Conservation (phyloP, 2,329 filamentous ascomycete genomes). For the Fusarium abutilonis region DNA sequence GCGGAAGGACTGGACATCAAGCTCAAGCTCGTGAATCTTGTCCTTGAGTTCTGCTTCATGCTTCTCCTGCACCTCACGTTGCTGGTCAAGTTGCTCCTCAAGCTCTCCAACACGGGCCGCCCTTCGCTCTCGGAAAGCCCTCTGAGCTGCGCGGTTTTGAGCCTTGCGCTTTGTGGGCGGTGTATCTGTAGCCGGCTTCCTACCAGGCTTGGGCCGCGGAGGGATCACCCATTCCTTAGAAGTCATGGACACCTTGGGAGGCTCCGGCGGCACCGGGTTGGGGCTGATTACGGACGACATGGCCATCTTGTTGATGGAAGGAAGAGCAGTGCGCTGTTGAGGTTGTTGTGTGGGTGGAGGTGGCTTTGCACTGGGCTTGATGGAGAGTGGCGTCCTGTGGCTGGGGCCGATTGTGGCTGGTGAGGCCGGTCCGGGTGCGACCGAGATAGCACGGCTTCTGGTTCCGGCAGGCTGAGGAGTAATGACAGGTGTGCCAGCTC, state of each 20-base stretch:
- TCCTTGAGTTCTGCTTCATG: slow-evolving; percentile 66
- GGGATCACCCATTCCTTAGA: slow-evolving; percentile 88
- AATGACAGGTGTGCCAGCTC: slow-evolving; percentile 29
- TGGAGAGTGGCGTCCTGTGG: slow-evolving; percentile 47
- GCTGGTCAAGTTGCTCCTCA: slow-evolving; percentile 72
- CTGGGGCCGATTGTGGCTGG: slow-evolving; percentile 40
- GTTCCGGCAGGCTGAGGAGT: slow-evolving; percentile 25
- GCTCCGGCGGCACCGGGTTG: slow-evolving; percentile 51
- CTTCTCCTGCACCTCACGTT: slow-evolving; percentile 66
- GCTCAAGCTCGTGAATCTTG: slow-evolving; percentile 68
- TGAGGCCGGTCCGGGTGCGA: slow-evolving; percentile 36
- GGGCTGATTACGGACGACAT: slow-evolving; percentile 61
- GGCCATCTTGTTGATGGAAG: slow-evolving; percentile 56
- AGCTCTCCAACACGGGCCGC: slow-evolving; percentile 84
- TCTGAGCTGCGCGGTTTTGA: slow-evolving; percentile 91
- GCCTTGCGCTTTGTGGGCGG: slow-evolving; percentile 93
- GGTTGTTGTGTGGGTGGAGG: slow-evolving; percentile 47
- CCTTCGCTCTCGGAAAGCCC: slow-evolving; percentile 87
- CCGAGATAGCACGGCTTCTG: slow-evolving; percentile 42
- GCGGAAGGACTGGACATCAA: slow-evolving; percentile 72
- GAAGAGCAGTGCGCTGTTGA: slow-evolving; percentile 49
- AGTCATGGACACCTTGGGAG: slow-evolving; percentile 69
- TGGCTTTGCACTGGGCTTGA: slow-evolving; percentile 43
- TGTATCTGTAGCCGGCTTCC: slow-evolving; percentile 93
- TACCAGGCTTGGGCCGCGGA: slow-evolving; percentile 85